Percentiles rank a stretch among this genome's conserved stretches.
These are phyloP conservation scores for Candida boidinii DNA, from an alignment of 805 yeast genomes.

Conservation along the genomic window DNA sequence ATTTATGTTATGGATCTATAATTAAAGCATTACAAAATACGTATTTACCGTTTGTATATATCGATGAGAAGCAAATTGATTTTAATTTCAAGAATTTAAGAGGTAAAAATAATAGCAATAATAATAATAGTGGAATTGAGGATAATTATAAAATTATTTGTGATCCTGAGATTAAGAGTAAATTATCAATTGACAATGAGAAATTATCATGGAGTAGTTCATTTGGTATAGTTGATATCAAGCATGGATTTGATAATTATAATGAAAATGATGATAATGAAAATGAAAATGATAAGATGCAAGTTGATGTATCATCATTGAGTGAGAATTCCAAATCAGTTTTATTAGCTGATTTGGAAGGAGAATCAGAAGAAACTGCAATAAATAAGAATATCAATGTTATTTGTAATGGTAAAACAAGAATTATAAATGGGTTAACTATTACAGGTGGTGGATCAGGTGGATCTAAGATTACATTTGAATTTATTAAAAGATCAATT, in stretches of 20 bases:
- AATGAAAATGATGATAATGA: conserved; percentile 13
- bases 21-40: conserved; percentile 52
- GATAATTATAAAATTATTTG: conserved; percentile 48
- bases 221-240: conserved; percentile 49
- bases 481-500: conserved; percentile 38
- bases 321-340: conserved; percentile 19
- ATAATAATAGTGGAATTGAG: conserved; percentile 31
- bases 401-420: conserved; percentile 16
- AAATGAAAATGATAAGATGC: conserved; percentile 20
- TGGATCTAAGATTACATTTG: conserved; percentile 35
- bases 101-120: conserved; percentile 6
- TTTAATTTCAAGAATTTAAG: conserved; percentile 41
- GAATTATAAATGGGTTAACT: conserved; percentile 31
- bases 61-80: conserved; percentile 53
- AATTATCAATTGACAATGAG: conserved; percentile 30
- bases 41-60: conserved; percentile 57
- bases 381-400: conserved; percentile 46
- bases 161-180: conserved; percentile 33
- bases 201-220: conserved; percentile 39
- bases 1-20: conserved; percentile 63
- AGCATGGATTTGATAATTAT: no score
- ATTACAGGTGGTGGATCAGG: conserved; percentile 40
- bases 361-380: conserved; percentile 78
- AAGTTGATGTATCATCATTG: conserved; percentile 19
- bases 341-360: conserved; percentile 69